phyloP scores from a whole-genome alignment of 2,329 filamentous ascomycete species.

The Lasiodiplodia theobromae region DNA sequence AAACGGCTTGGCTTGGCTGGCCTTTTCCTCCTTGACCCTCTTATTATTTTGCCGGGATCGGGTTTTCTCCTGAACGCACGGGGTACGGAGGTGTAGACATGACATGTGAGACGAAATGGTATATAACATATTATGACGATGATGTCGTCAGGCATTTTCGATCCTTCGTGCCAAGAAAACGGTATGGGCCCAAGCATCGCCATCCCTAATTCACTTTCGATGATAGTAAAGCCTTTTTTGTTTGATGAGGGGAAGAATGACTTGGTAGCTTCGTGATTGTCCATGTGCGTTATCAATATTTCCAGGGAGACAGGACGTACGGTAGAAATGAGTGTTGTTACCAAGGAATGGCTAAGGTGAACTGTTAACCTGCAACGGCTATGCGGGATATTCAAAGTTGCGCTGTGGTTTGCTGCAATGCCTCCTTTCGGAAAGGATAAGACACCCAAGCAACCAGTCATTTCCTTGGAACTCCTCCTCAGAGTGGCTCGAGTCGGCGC shows the following conservation, averaged over 20 bases:
- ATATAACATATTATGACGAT: neutral
- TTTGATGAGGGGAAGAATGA: neutral
- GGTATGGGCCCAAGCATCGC: neutral
- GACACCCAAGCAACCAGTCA: conserved; percentile 2
- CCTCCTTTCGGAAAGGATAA: neutral
- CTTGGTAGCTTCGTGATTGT: neutral
- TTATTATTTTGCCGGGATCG: neutral
- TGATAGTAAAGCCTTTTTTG: neutral
- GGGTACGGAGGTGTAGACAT: neutral
- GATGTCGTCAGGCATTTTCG: neutral
- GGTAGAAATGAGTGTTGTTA: neutral
- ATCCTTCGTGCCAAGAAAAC: conserved; percentile 3
- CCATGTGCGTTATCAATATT: neutral
- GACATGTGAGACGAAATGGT: neutral
- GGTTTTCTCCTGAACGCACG: neutral
- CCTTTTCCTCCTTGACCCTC: neutral
- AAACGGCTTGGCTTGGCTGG: neutral
- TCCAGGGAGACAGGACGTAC: neutral
- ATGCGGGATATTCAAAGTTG: neutral
- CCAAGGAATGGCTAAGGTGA: neutral
- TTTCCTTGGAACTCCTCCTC: neutral
- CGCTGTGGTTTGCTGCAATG: neutral
- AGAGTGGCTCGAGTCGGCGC: neutral
- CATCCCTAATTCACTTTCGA: neutral
- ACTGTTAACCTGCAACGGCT: neutral